phyloP scores from a whole-genome alignment of 2,329 filamentous ascomycete species.

The Beauveria sp. region DNA sequence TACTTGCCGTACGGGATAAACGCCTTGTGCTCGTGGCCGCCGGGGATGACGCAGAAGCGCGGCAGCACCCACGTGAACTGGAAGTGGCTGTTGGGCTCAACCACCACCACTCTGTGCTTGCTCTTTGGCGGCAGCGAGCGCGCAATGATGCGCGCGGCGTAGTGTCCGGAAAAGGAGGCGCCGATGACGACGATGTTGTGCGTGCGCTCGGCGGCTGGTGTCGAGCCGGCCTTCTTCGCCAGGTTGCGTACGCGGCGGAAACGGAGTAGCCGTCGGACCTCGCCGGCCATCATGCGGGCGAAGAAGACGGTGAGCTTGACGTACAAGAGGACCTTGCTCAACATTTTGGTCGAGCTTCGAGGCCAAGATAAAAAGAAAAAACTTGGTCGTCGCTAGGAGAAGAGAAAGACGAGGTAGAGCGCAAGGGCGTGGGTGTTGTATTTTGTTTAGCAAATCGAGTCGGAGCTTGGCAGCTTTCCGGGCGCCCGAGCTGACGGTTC shows the following conservation, averaged over 20 bases:
- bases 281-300: slow-evolving; percentile 17
- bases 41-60: slow-evolving; percentile 46
- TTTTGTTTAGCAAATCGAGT: background rate
- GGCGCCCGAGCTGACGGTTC: background rate
- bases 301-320: slow-evolving; percentile 22
- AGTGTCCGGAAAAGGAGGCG: slow-evolving; percentile 50
- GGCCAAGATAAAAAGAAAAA: background rate
- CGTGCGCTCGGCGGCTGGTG: slow-evolving; percentile 18
- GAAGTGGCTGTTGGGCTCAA: slow-evolving; percentile 55
- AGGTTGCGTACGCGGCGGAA: slow-evolving; percentile 13
- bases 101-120: slow-evolving; percentile 42
- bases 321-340: slow-evolving; percentile 24
- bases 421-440: background rate
- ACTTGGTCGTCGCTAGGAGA: no score
- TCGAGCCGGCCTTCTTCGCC: slow-evolving; percentile 11
- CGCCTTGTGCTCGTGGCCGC: slow-evolving; percentile 45
- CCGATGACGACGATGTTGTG: slow-evolving; percentile 48
- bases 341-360: slow-evolving; percentile 12
- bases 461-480: background rate
- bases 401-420: no score
- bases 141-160: slow-evolving; percentile 40
- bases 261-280: slow-evolving; percentile 16
- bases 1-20: slow-evolving; percentile 51
- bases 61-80: slow-evolving; percentile 55
- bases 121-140: slow-evolving; percentile 38